Evolutionary conservation across 2,329 filamentous ascomycete species (phyloP).

Genomic region (Aspergillus floridensis): DNA sequence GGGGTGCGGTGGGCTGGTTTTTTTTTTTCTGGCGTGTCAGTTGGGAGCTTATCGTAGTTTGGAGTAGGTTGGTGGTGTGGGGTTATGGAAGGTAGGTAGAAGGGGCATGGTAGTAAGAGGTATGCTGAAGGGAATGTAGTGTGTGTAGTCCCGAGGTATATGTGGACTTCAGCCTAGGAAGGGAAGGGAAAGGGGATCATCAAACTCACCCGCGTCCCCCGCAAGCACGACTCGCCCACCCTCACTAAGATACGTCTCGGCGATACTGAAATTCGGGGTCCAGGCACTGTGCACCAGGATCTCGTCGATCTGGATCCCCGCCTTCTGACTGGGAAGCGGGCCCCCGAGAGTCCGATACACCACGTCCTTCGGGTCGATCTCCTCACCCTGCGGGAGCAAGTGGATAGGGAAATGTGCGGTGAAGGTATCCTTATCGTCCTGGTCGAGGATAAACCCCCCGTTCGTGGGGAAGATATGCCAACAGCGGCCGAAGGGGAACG

Average conservation of each 20-base stretch:
- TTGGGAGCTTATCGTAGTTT: no score
- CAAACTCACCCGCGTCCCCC: constrained; percentile 25
- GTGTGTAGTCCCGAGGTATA: no score
- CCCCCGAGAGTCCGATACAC: constrained; percentile 26
- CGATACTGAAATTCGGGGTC: constrained; percentile 30
- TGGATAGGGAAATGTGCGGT: constrained; percentile 29
- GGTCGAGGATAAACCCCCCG: constrained; percentile 28
- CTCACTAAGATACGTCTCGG: constrained; percentile 21
- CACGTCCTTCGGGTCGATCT: constrained; percentile 23
- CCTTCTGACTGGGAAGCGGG: constrained; percentile 3
- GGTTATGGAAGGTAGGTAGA: no score
- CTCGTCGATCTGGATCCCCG: constrained; percentile 33
- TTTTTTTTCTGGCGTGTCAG: neutral
- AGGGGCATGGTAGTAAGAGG: no score
- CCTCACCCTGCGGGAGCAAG: constrained; percentile 6
- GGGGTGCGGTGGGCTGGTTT: constrained; percentile 33
- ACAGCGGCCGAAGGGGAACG: constrained; percentile 27
- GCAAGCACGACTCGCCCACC: constrained; percentile 28
- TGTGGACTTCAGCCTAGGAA: neutral
- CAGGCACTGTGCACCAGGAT: constrained; percentile 31
- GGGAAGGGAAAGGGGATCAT: neutral
- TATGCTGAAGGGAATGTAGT: no score
- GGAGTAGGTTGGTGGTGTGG: no score
- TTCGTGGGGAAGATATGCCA: constrained; percentile 33
- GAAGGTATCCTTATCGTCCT: constrained; percentile 35